Conservation (phyloP, 2,329 filamentous ascomycete species). For the Colletotrichum sp. region DNA sequence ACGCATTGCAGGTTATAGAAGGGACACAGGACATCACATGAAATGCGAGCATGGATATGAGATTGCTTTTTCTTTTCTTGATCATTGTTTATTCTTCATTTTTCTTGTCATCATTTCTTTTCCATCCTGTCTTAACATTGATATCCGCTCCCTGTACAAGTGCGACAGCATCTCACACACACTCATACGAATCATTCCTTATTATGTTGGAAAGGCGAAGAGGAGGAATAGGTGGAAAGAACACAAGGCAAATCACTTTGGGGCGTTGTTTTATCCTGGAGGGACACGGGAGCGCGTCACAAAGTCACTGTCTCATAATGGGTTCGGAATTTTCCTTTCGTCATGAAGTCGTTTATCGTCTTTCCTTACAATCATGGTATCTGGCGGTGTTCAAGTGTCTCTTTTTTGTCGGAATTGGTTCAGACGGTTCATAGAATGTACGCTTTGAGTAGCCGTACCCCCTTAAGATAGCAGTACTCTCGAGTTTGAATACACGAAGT, state of each 20-base stretch:
- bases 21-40: conserved; percentile 18
- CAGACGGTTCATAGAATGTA: conserved; percentile 19
- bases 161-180: background rate
- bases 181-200: conserved; percentile 17
- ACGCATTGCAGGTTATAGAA: conserved; percentile 20
- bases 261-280: conserved; percentile 2
- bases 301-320: conserved; percentile 16
- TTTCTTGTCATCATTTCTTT: conserved; percentile 9
- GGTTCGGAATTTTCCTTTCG: background rate
- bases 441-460: conserved; percentile 10
- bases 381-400: conserved; percentile 11
- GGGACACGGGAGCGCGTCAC: background rate
- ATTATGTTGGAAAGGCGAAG: background rate
- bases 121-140: conserved; percentile 16
- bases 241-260: background rate
- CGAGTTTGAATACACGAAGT: conserved; percentile 12
- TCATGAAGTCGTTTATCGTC: background rate
- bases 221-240: background rate
- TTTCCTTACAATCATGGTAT: conserved; percentile 18
- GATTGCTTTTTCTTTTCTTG: background rate
- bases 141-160: conserved; percentile 21
- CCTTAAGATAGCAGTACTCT: conserved; percentile 16
- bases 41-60: conserved; percentile 16
- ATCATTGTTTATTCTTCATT: background rate
- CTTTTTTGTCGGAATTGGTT: background rate